A percentile compares a stretch with the other conserved stretches of the same genome.
Conservation (phyloP, 2,329 filamentous ascomycete genomes). For the Ophiostoma himal-ulmi region DNA sequence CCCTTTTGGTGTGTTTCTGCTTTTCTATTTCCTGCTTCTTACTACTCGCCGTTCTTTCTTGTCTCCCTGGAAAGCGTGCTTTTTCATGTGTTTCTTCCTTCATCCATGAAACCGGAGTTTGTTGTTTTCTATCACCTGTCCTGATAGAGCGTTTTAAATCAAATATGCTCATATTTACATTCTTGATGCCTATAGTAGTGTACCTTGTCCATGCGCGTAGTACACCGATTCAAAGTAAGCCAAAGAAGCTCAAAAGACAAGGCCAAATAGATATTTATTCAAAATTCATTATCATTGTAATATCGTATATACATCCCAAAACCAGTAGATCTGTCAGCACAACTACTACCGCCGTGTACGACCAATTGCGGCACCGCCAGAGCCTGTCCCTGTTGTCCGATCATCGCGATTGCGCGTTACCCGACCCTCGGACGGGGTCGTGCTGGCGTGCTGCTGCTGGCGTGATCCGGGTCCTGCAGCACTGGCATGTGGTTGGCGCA, state of each 20-base stretch:
- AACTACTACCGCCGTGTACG: not conserved
- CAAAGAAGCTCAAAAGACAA: not conserved
- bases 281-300: not conserved
- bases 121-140: not conserved
- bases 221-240: not conserved
- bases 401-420: slow-evolving; percentile 32
- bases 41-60: not conserved
- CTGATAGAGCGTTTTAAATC: not conserved
- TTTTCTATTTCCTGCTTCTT: not conserved
- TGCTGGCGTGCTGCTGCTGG: slow-evolving; percentile 17
- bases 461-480: slow-evolving; percentile 4
- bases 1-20: not conserved
- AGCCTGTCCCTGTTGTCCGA: slow-evolving; percentile 29
- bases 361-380: slow-evolving; percentile 17
- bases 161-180: not conserved
- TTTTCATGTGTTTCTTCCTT: not conserved
- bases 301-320: not conserved
- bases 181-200: not conserved
- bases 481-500: slow-evolving; percentile 15
- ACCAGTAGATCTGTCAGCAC: not conserved
- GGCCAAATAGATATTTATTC: not conserved
- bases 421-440: slow-evolving; percentile 29
- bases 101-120: not conserved
- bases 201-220: not conserved
- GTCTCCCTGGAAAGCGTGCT: not conserved